Percentiles rank a stretch among this genome's conserved stretches.
These are phyloP conservation scores for Pythium myriotylum DNA, from an alignment of 352 stramenopile species.

Conservation along the genomic window DNA sequence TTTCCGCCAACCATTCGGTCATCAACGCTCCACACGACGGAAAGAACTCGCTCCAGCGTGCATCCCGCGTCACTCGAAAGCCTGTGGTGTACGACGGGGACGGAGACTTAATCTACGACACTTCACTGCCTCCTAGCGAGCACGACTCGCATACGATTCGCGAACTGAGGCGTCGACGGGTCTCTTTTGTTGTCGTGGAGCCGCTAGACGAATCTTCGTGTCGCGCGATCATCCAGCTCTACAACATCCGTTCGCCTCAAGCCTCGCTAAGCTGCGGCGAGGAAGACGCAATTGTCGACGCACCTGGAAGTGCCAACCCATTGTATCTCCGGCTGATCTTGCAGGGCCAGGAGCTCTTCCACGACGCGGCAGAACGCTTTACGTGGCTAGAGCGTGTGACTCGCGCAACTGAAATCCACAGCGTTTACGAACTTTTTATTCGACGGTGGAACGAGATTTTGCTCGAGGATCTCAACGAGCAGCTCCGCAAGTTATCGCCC, in stretches of 20 bases:
- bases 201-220: conserved; percentile 70
- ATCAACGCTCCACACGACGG: neutral
- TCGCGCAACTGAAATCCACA: conserved; percentile 44
- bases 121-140: conserved; percentile 36
- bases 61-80: conserved; percentile 46
- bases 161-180: conserved; percentile 64
- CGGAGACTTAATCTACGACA: conserved; percentile 72
- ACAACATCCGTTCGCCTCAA: neutral
- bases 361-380: conserved; percentile 7
- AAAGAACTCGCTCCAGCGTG: conserved; percentile 40
- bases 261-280: conserved; percentile 38
- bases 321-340: conserved; percentile 71
- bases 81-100: conserved; percentile 66
- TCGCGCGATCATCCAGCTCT: conserved; percentile 45
- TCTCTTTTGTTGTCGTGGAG: conserved; percentile 68
- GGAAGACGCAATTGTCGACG: conserved; percentile 43
- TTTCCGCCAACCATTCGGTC: conserved; percentile 55
- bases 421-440: conserved; percentile 67
- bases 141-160: conserved; percentile 74
- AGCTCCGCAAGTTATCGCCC: conserved; percentile 26
- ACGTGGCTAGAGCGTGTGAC: conserved; percentile 52
- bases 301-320: conserved; percentile 65
- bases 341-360: conserved; percentile 59
- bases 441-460: conserved; percentile 78
- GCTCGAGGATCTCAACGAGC: conserved; percentile 52